Conservation (phyloP, 177 flowering plant species). For the Telopea speciosissima region DNA sequence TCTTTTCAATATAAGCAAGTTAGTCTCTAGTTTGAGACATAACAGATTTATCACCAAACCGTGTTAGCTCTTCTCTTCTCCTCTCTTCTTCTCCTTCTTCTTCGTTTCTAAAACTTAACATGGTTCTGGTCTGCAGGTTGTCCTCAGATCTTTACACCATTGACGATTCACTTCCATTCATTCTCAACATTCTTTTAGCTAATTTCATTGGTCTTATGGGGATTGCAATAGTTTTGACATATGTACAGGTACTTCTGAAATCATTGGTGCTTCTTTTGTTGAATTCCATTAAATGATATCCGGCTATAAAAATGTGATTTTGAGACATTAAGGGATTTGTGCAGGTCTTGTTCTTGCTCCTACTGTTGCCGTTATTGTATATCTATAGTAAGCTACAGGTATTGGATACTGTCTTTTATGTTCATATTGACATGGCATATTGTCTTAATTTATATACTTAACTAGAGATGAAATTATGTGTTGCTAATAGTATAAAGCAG, state of each 20-base stretch:
- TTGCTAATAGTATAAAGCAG: not conserved
- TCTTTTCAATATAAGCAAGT: too few relatives aligned
- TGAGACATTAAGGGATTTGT: constrained; percentile 12
- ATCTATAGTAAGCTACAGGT: constrained; percentile 87
- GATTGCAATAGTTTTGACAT: constrained; percentile 72
- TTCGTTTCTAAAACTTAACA: too few relatives aligned
- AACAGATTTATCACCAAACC: too few relatives aligned
- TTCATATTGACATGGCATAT: not conserved
- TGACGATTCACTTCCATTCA: constrained; percentile 97
- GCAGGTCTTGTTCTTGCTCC: constrained; percentile 69
- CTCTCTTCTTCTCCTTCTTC: too few relatives aligned
- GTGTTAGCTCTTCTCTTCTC: too few relatives aligned
- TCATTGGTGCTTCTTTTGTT: not conserved
- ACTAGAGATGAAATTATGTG: not conserved
- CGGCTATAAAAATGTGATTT: not conserved
- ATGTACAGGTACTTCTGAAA: constrained; percentile 59
- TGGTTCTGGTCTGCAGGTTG: constrained; percentile 41
- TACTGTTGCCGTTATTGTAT: constrained; percentile 76
- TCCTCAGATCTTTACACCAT: constrained; percentile 96
- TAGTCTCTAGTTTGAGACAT: too few relatives aligned
- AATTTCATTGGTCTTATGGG: constrained; percentile 83
- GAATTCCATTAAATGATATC: not conserved
- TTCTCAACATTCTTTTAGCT: constrained; percentile 91
- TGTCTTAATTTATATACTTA: not conserved
- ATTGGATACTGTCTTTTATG: constrained; percentile 1